Evolutionary conservation across 768 basidiomycete species (phyloP).

Genomic region (Hemileccinum rubropunctum): DNA sequence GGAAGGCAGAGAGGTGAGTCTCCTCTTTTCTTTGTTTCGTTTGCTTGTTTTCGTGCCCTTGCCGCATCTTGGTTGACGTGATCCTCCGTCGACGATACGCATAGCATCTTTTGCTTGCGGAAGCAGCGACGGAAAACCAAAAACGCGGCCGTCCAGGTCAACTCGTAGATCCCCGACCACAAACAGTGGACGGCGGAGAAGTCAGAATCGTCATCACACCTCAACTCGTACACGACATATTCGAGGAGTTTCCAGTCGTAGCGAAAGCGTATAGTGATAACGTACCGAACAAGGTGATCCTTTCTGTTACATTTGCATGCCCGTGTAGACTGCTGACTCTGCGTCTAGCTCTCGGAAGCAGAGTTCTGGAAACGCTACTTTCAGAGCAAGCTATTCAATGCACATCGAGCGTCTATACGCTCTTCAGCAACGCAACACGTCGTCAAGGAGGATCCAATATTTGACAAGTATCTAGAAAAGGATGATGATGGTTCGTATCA

Average conservation of each 20-base stretch:
- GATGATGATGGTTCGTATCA: slow-evolving; percentile 81
- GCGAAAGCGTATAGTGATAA: slow-evolving; percentile 90
- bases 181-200: slow-evolving; percentile 80
- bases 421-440: slow-evolving; percentile 81
- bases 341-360: slow-evolving; percentile 72
- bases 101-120: slow-evolving; percentile 74
- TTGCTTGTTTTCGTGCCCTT: background rate
- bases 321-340: slow-evolving; percentile 1
- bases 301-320: background rate
- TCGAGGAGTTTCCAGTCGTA: slow-evolving; percentile 96
- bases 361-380: slow-evolving; percentile 98
- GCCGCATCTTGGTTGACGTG: background rate
- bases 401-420: slow-evolving; percentile 89
- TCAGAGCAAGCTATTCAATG: slow-evolving; percentile 92
- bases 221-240: slow-evolving; percentile 92
- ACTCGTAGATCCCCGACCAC: slow-evolving; percentile 85
- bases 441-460: slow-evolving; percentile 88
- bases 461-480: slow-evolving; percentile 94
- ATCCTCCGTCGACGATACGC: background rate
- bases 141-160: slow-evolving; percentile 81
- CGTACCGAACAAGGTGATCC: slow-evolving; percentile 76
- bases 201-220: slow-evolving; percentile 88
- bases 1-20: slow-evolving; percentile 86
- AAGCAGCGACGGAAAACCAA: slow-evolving; percentile 70
- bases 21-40: background rate